These are phyloP conservation scores for Serendipita sp. DNA, from an alignment of 768 basidiomycete species.

Conservation along the genomic window DNA sequence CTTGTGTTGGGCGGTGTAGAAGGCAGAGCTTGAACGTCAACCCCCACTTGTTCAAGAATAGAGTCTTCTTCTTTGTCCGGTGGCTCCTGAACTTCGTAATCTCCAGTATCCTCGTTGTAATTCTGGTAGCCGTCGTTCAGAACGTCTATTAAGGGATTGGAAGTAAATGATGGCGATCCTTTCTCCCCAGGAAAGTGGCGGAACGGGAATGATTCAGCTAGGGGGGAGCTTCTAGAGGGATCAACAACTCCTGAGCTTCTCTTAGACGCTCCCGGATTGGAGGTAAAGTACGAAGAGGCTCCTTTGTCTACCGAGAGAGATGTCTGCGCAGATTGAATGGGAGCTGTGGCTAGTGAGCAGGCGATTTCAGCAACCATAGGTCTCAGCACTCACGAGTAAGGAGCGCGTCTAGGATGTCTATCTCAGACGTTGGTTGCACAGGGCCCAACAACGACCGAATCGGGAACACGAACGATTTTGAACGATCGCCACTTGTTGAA, in stretches of 20 bases:
- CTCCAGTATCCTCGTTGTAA: not conserved
- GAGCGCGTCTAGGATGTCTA: slow-evolving; percentile 1
- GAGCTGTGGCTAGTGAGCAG: not conserved
- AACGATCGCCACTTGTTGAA: not conserved
- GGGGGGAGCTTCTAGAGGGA: not conserved
- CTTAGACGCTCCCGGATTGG: not conserved
- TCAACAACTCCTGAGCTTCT: not conserved
- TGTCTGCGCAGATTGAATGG: not conserved
- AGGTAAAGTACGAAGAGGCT: not conserved
- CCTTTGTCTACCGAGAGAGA: not conserved
- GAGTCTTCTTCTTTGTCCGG: slow-evolving; percentile 11
- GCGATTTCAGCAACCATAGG: not conserved
- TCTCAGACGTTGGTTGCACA: slow-evolving; percentile 14
- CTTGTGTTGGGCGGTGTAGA: slow-evolving; percentile 4
- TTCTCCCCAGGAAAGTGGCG: slow-evolving; percentile 8
- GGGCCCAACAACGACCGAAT: slow-evolving; percentile 20
- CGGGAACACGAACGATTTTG: slow-evolving; percentile 20
- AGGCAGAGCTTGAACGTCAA: not conserved
- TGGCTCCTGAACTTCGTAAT: not conserved
- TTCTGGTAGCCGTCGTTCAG: not conserved
- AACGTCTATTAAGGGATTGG: not conserved
- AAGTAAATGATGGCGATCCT: not conserved
- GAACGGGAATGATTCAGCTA: slow-evolving; percentile 2
- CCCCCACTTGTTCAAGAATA: slow-evolving; percentile 8
- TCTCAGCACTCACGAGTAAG: not conserved